Conservation (phyloP, 371 early-diverging fungal species). For the Globomyces sp. region DNA sequence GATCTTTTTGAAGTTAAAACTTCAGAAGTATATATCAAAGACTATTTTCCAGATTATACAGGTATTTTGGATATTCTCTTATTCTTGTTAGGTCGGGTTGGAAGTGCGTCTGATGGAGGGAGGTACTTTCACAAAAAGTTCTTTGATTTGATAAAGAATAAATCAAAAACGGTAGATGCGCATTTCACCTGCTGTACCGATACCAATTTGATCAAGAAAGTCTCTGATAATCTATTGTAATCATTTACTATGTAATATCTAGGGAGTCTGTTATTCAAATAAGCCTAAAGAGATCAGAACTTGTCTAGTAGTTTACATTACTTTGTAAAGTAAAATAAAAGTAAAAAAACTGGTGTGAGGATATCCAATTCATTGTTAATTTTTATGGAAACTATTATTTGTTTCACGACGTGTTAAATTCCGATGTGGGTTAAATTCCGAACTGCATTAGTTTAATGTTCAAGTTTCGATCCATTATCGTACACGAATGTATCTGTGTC, state of each 20-base stretch:
- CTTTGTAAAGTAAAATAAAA: too few relatives aligned
- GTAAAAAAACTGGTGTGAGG: too few relatives aligned
- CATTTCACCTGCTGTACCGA: slow-evolving; percentile 18
- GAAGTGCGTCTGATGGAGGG: slow-evolving; percentile 26
- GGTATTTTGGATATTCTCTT: slow-evolving; percentile 18
- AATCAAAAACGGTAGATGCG: neutral
- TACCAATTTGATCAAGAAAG: slow-evolving; percentile 14
- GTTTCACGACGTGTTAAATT: too few relatives aligned
- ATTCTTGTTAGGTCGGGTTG: slow-evolving; percentile 19
- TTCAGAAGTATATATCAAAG: slow-evolving; percentile 9
- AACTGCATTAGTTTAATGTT: too few relatives aligned
- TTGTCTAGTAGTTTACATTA: too few relatives aligned
- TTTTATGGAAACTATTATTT: too few relatives aligned
- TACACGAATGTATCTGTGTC: too few relatives aligned
- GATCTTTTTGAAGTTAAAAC: slow-evolving; percentile 57
- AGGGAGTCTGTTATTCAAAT: too few relatives aligned
- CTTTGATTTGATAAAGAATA: slow-evolving; percentile 19
- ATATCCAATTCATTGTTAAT: too few relatives aligned
- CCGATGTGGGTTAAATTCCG: too few relatives aligned
- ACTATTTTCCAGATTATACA: slow-evolving; percentile 38
- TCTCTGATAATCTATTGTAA: slow-evolving; percentile 3
- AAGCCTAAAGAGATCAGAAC: too few relatives aligned
- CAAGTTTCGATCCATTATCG: too few relatives aligned
- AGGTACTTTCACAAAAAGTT: slow-evolving; percentile 33
- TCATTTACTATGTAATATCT: neutral